Evolutionary conservation across 345 rosid species (phyloP).

Genomic region (Garcia nutans): DNA sequence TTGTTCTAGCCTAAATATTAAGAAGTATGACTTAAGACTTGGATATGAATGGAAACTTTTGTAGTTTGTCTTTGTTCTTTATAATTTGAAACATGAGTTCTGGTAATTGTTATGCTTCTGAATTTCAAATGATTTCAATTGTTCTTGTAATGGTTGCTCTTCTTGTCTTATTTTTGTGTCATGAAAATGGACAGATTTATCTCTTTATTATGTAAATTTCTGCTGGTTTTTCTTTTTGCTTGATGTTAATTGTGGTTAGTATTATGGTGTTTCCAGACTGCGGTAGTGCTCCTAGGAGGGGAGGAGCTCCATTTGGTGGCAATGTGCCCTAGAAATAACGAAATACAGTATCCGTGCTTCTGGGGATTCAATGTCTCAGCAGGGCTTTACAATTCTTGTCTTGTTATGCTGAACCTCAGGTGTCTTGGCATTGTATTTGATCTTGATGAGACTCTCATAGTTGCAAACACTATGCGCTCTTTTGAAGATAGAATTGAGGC

Average conservation of each 20-base stretch:
- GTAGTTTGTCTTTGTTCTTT: background rate
- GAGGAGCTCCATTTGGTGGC: constrained; percentile 98
- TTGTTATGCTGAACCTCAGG: constrained; percentile 85
- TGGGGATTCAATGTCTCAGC: constrained; percentile 78
- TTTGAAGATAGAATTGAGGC: constrained; percentile 90
- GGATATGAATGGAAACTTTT: constrained; percentile 1
- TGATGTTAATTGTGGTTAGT: constrained; percentile 9
- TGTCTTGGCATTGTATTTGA: constrained; percentile 98
- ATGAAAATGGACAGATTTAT: background rate
- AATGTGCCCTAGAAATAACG: constrained; percentile 58
- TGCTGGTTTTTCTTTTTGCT: background rate
- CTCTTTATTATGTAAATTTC: background rate
- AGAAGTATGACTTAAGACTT: background rate
- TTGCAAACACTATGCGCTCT: constrained; percentile 95
- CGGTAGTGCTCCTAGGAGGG: constrained; percentile 68
- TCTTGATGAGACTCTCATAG: constrained; percentile 94
- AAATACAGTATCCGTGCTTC: constrained; percentile 64
- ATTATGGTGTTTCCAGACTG: constrained; percentile 62
- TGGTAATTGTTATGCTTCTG: constrained; percentile 5
- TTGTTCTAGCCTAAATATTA: background rate
- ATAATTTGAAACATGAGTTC: background rate
- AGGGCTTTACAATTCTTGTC: constrained; percentile 79
- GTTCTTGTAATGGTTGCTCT: background rate
- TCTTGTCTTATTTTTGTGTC: constrained; percentile 2
- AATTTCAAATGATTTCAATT: background rate